Conservation (phyloP, 2,329 filamentous ascomycete genomes). For the Cladophialophora yegresii region DNA sequence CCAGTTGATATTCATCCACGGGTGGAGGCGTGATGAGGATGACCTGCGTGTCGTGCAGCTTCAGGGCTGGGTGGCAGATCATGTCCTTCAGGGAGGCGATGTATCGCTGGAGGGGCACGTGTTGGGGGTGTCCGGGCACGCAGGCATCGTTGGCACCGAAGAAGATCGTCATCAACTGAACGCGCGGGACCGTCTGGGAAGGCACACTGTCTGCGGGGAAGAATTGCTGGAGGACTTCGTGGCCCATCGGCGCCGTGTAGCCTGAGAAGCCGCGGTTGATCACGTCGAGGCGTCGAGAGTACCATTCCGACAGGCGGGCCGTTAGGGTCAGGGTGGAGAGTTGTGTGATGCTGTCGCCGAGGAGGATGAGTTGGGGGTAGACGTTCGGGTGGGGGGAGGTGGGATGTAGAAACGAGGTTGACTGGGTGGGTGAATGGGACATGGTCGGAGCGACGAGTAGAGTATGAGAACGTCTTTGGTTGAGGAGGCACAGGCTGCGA, state of each 20-base stretch:
- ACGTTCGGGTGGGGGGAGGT: constrained; percentile 42
- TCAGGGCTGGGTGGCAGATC: constrained; percentile 68
- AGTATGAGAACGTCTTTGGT: too few species aligned
- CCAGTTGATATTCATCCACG: constrained; percentile 71
- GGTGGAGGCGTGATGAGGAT: constrained; percentile 78
- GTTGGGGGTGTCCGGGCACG: constrained; percentile 68
- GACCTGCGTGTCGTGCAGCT: constrained; percentile 72
- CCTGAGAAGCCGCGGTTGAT: constrained; percentile 74
- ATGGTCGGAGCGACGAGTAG: constrained; percentile 6
- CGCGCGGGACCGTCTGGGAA: constrained; percentile 7
- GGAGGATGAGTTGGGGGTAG: constrained; percentile 75
- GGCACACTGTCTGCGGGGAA: constrained; percentile 18
- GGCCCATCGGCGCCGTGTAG: constrained; percentile 49
- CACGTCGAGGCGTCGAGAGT: constrained; percentile 76
- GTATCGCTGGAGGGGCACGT: constrained; percentile 76
- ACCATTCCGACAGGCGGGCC: constrained; percentile 43
- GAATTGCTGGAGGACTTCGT: constrained; percentile 27
- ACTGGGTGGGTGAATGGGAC: constrained; percentile 25
- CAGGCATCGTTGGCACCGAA: constrained; percentile 91
- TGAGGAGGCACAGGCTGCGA: too few species aligned
- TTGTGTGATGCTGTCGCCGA: constrained; percentile 89
- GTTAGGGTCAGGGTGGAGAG: constrained; percentile 53
- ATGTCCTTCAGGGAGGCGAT: constrained; percentile 71
- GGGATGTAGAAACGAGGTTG: neutral
- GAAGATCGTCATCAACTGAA: constrained; percentile 61